These are phyloP conservation scores for Candida arabinofermentans DNA, from an alignment of 805 yeast species.

Conservation along the genomic window DNA sequence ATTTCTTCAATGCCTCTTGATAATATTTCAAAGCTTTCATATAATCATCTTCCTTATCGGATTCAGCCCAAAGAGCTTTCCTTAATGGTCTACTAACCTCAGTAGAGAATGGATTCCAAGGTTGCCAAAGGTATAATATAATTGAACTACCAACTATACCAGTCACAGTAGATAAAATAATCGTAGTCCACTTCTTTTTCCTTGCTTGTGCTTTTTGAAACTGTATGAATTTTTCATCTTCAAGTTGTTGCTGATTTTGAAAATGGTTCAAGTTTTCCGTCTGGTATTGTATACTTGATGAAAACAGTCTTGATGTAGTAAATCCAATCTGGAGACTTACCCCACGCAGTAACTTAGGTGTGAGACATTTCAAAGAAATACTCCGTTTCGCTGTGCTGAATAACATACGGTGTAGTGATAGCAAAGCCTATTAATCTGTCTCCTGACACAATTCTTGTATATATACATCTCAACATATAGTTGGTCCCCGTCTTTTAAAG, in stretches of 20 bases:
- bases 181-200: conserved; percentile 12
- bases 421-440: no score
- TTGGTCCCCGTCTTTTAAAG: no score
- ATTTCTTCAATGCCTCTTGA: conserved; percentile 66
- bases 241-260: conserved; percentile 8
- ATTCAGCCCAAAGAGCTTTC: conserved; percentile 80
- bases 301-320: neutral
- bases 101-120: conserved; percentile 31
- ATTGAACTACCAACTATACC: conserved; percentile 16
- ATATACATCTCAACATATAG: no score
- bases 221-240: conserved; percentile 6
- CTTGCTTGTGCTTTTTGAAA: conserved; percentile 8
- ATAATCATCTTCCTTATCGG: conserved; percentile 61
- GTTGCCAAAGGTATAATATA: conserved; percentile 29
- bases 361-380: no score
- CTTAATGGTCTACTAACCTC: conserved; percentile 67
- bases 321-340: no score
- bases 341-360: no score
- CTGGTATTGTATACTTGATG: neutral
- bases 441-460: no score
- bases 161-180: conserved; percentile 13
- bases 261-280: neutral
- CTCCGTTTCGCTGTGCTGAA: no score
- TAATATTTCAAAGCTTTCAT: conserved; percentile 67
- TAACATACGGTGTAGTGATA: no score